Conservation (phyloP, 1,284 basidiomycete genomes). For the Ceratobasidium sp. region DNA sequence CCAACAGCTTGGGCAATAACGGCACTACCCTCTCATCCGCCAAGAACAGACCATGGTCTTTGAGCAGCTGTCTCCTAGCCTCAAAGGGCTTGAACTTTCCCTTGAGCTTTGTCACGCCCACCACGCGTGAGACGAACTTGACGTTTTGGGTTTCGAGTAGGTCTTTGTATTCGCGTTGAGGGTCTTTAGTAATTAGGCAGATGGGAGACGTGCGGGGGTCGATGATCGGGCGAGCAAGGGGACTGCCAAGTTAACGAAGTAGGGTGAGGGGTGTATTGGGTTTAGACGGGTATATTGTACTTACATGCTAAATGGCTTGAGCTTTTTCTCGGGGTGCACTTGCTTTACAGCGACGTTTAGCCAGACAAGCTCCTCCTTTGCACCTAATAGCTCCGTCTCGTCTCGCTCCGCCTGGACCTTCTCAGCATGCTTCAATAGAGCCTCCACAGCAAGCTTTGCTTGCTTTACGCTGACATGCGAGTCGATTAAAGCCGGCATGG, state of each 20-base stretch:
- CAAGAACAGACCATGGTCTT: slow-evolving; percentile 92
- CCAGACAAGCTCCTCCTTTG: slow-evolving; percentile 86
- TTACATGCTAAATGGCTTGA: slow-evolving; percentile 88
- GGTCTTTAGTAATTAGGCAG: slow-evolving; percentile 95
- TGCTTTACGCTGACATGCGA: slow-evolving; percentile 75
- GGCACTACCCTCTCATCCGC: slow-evolving; percentile 91
- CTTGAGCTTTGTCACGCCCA: slow-evolving; percentile 88
- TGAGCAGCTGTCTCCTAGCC: slow-evolving; percentile 83
- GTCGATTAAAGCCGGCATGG: slow-evolving; percentile 62
- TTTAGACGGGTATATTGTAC: slow-evolving; percentile 52
- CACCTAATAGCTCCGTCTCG: slow-evolving; percentile 79
- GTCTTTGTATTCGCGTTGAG: slow-evolving; percentile 96
- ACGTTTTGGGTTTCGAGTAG: slow-evolving; percentile 80
- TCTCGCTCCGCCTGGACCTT: slow-evolving; percentile 72
- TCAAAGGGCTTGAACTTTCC: slow-evolving; percentile 95
- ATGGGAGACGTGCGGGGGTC: slow-evolving; percentile 82
- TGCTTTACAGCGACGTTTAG: slow-evolving; percentile 85
- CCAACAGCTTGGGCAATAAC: slow-evolving; percentile 87
- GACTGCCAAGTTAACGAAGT: slow-evolving; percentile 58
- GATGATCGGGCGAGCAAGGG: slow-evolving; percentile 82
- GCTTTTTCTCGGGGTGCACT: slow-evolving; percentile 75
- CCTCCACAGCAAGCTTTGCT: slow-evolving; percentile 78
- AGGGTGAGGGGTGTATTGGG: slow-evolving; percentile 9
- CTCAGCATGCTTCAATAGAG: slow-evolving; percentile 74
- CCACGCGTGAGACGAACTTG: slow-evolving; percentile 91